A percentile compares a stretch with the other conserved stretches of the same genome.
Evolutionary conservation across 2,329 filamentous ascomycete species (phyloP).

Genomic region (Xylariaceae sp.): DNA sequence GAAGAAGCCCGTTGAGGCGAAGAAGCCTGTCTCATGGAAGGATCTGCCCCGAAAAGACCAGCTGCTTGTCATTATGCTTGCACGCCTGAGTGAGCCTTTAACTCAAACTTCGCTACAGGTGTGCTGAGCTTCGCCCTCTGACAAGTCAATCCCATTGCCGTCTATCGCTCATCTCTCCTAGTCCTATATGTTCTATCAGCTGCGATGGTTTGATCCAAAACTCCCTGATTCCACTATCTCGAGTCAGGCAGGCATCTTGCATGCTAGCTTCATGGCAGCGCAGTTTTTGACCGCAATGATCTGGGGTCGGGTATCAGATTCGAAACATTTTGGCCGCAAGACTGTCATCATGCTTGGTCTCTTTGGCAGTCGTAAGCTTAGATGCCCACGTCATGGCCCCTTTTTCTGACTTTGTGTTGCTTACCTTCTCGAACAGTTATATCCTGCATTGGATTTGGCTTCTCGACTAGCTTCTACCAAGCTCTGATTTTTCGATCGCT

Average conservation of each 20-base stretch:
- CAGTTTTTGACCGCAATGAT: slow-evolving; percentile 80
- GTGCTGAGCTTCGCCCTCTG: slow-evolving; percentile 3
- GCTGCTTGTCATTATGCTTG: slow-evolving; percentile 71
- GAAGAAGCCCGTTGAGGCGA: slow-evolving; percentile 6
- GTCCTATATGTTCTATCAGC: slow-evolving; percentile 83
- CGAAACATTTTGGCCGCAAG: slow-evolving; percentile 66
- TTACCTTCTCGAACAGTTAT: slow-evolving; percentile 32
- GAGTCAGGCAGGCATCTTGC: slow-evolving; percentile 70
- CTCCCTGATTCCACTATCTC: slow-evolving; percentile 64
- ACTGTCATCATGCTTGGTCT: slow-evolving; percentile 74
- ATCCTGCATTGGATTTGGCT: slow-evolving; percentile 66
- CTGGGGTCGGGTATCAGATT: slow-evolving; percentile 71
- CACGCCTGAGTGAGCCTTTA: slow-evolving; percentile 76
- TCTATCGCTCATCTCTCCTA: slow-evolving; percentile 28
- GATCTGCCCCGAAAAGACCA: slow-evolving; percentile 71
- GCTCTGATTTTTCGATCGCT: slow-evolving; percentile 62
- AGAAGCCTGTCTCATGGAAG: slow-evolving; percentile 25
- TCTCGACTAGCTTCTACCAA: slow-evolving; percentile 58
- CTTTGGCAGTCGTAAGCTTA: slow-evolving; percentile 49
- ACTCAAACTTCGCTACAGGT: slow-evolving; percentile 69
- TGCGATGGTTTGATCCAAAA: slow-evolving; percentile 66
- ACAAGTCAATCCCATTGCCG: not conserved
- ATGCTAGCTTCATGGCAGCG: slow-evolving; percentile 74
- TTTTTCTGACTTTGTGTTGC: slow-evolving; percentile 10
- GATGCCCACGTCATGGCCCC: not conserved